Base-by-base conservation (phyloP, 805 yeast species). In the Debaryomyces prosopidis region DNA sequence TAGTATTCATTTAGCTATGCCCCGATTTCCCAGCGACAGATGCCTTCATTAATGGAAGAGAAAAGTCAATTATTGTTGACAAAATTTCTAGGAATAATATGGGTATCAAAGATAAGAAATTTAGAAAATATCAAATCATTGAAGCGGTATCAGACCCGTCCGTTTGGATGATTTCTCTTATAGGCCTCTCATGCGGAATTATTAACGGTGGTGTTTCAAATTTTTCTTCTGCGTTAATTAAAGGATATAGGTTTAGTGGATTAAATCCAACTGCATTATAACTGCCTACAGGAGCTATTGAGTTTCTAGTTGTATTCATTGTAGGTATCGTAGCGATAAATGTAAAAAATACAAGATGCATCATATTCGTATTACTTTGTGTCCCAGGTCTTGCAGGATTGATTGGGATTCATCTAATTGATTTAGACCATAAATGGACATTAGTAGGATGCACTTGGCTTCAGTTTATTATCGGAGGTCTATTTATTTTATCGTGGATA, bases 161-260 rank as follows among this genome's bases (percentile, higher is more conserved):
- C 5, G 59, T 58, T 12, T 53, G 57, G 51, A 38, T 58, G 33
- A 50, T 57, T 35, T 57, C 49, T 3, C 34, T 58, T 5, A 48
- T 61, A 31, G 66, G 63, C 4, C 47, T 64, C 18, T 57, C 52
- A 1, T 52, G 66, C 50, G 73, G 74, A 45, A 57, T 69, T 11
- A 48, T 61, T 40, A 64, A 63, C 45, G 65, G 65, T 5, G 65
- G 64, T 8, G 50, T 49, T 14, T 57, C 63, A 1, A 61, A 60
- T 48, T 61, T 61, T 46, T 43, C 52, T n/a, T 51, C 57, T 19
- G 58, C 70, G 12, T 47, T 70, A 32, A 51, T 71, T 17, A 50
- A 47, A 39, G 63, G 66, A 19, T 68, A 61, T 49, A 71, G 72
- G 1, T 70, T 61, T 52, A 45, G 52, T 33, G 57, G 66, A 2